Base-by-base conservation (phyloP, 164 flowering plant species). In the Magnolia sinica region DNA sequence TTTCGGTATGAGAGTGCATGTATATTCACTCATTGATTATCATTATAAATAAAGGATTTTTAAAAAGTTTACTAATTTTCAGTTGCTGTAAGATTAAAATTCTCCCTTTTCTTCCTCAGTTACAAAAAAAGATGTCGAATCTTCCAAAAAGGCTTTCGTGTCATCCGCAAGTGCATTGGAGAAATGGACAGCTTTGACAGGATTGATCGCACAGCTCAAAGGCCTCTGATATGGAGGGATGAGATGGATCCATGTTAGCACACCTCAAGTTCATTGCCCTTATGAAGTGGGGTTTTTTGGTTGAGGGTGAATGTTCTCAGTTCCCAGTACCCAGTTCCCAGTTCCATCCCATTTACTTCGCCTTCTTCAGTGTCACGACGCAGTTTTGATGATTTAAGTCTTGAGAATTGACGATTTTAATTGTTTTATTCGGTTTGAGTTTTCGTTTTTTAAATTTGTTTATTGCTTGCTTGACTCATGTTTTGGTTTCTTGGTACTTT, bases 91-190 rank as follows among this genome's bases (percentile, higher is more conserved):
- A 27, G 45, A 37, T 64, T 49, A 20, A 8, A 73, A 27, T 61
- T n/a, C 19, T 10, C 23, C 14, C 14, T 9, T 37, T 71, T n/a
- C 61, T 22, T 65, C 13, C 49, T 61, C 80, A 78, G 80, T 78
- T 58, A 61, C 73, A 16, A 78, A 73, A 58, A 73, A 27, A 0
- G 80, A 78, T 37, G 68, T 69, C 9, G 68, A 78, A 64, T 68
- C 80, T 45, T 78, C 76, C 52, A 78, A 78, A 50, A 37, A 2
- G 23, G 80, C 80, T 11, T 73, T 78, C 18, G 76, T 78, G 59
- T 18, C 76, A 45, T 78, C 80, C 0, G 80, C 80, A 23, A 67
- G 68, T 19, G 80, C 80, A 11, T 74, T 78, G 37, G 80, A 78
- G 76, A 74, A 78, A 50, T 78, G 80, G 80, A 73, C 73, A 50